Percentiles rank a stretch among this genome's conserved stretches.
phyloP scores from a whole-genome alignment of 768 basidiomycete genomes.

The Neoboletus brunneissimus region DNA sequence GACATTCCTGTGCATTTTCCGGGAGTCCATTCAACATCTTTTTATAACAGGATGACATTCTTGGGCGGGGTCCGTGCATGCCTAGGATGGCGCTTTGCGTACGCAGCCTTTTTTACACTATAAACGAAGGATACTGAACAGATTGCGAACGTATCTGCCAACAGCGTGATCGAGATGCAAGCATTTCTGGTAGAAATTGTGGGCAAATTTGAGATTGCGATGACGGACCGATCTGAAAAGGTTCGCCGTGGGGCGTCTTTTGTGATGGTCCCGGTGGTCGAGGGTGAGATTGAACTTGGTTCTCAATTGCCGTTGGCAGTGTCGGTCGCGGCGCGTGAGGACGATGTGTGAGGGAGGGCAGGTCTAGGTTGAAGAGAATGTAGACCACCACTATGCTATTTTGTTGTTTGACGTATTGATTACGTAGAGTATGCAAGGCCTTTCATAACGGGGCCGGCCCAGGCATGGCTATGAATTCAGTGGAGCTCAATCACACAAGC shows the following conservation, averaged over 20 bases:
- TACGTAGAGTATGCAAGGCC: not conserved
- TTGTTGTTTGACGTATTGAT: not conserved
- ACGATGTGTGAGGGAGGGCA: not conserved
- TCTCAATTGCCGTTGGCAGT: conserved; percentile 34
- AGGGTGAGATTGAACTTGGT: conserved; percentile 31
- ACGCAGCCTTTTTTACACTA: not conserved
- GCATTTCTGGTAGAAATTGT: conserved; percentile 57
- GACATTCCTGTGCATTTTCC: not conserved
- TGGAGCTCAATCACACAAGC: not conserved
- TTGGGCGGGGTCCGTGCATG: conserved; percentile 22
- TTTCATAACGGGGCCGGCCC: too few species aligned
- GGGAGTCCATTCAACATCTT: not conserved
- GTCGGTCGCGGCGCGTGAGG: conserved; percentile 15
- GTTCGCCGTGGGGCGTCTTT: conserved; percentile 30
- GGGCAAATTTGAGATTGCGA: conserved; percentile 49
- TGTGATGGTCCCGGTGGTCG: conserved; percentile 32
- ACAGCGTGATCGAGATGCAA: conserved; percentile 50
- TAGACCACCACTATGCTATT: not conserved
- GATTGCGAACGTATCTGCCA: not conserved
- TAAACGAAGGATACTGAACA: not conserved
- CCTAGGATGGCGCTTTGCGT: conserved; percentile 36
- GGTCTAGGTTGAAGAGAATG: not conserved
- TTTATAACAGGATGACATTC: conserved; percentile 30
- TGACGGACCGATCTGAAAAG: conserved; percentile 27
- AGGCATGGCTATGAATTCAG: not conserved